Evolutionary conservation across 306 rosid species (phyloP), one percentile per base, ranked within the genome.

Genomic region (Senna siamea): DNA sequence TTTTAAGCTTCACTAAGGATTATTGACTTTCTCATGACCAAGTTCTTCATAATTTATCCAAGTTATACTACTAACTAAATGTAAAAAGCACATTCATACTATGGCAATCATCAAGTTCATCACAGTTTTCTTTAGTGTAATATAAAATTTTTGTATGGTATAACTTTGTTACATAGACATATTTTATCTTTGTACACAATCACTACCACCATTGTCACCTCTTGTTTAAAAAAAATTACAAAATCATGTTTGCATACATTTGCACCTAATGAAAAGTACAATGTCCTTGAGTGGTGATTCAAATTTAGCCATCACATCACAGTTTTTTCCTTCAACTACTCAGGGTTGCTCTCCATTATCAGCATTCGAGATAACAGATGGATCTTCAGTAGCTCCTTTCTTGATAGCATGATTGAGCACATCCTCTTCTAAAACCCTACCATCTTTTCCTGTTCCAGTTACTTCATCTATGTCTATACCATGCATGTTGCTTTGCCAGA

Each of bases 401-500:
- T 81, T 78, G 41, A 50, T 74, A 67, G 93, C 87, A 81, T 57
- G 85, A 19, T 78, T 85, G 67, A 87, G 78, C 50, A 90, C 80
- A 48, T 93, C 97, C 70, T 86, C 98, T 86, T 87, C 89, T 35
- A 86, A 48, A 20, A 93, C 72, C 79, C 96, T 87, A 60, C 98
- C 96, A 84, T 90, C 90, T 76, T 73, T 79, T 78, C 97, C 96
- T 59, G 90, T 86, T 72, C 97, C 97, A 82, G 15, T 5, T 41
- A 90, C 85, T 71, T 87, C 93, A 59, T 77, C 86, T 86, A 93
- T 80, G 69, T 90, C 79, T 72, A 90, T 84, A 80, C 84, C n/a
- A n/a, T n/a, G n/a, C 86, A 62, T 86, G 86, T 74, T 87, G 85
- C 86, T 89, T 90, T 46, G 97, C 93, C 81, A 93, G 92, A 71